Percentiles rank a stretch among this genome's conserved stretches.
phyloP scores from a whole-genome alignment of 2,329 filamentous ascomycete species.

The Fusarium liriodendri region DNA sequence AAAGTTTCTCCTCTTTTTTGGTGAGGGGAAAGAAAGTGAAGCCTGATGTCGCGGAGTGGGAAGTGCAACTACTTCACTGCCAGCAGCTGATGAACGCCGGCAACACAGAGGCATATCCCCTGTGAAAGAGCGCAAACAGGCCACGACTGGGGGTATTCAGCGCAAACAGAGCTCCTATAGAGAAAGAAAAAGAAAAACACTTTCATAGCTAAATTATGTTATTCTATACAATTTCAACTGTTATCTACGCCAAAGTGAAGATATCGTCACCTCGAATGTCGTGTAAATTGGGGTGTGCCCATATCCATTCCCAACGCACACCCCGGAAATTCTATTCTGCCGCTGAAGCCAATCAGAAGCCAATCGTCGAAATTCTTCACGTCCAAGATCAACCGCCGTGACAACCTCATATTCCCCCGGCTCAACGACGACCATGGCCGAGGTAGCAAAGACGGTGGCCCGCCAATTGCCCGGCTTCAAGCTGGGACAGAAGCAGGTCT shows the following conservation, averaged over 20 bases:
- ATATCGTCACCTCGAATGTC: neutral
- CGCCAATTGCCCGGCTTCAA: constrained; percentile 57
- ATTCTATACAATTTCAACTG: neutral
- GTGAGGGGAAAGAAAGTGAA: constrained; percentile 7
- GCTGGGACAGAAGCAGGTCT: constrained; percentile 66
- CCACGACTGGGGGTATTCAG: neutral
- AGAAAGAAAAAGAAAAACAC: neutral
- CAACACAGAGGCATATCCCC: neutral
- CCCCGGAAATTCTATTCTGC: constrained; percentile 45
- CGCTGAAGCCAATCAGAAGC: constrained; percentile 44
- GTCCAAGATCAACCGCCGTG: constrained; percentile 37
- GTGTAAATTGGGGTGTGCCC: constrained; percentile 25
- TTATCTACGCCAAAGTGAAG: neutral
- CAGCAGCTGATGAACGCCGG: constrained; percentile 3
- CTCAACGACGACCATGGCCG: constrained; percentile 51
- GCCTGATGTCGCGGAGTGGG: constrained; percentile 6
- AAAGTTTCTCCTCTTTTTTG: neutral
- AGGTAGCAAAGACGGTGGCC: constrained; percentile 52
- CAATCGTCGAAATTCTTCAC: constrained; percentile 46
- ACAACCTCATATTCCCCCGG: constrained; percentile 35
- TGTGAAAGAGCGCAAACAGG: neutral
- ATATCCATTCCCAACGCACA: constrained; percentile 15
- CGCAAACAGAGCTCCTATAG: neutral
- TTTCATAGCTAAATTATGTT: neutral
- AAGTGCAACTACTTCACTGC: constrained; percentile 19